Evolutionary conservation across 306 rosid genomes (phyloP).

Genomic region (Sesbania bispinosa): DNA sequence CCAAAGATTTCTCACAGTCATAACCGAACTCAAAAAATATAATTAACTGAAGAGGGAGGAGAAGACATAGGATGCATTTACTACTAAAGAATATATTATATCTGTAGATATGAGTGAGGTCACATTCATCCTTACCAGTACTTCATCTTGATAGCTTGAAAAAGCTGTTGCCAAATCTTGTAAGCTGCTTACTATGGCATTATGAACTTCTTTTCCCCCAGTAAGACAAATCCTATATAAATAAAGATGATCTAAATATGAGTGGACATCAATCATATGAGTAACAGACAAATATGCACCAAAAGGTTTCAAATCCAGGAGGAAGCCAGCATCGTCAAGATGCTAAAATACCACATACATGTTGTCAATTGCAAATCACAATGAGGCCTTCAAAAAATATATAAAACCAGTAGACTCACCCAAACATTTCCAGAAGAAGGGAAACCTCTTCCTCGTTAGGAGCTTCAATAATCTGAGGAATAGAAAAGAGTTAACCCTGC

Average conservation of each 20-base stretch:
- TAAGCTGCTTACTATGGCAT: slow-evolving; percentile 92
- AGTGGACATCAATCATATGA: not conserved
- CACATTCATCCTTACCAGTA: slow-evolving; percentile 65
- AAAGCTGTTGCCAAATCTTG: slow-evolving; percentile 86
- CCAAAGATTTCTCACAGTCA: slow-evolving; percentile 17
- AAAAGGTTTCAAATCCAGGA: slow-evolving; percentile 8
- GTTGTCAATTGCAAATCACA: slow-evolving; percentile 22
- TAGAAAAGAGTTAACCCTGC: slow-evolving; percentile 60
- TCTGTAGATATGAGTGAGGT: not conserved
- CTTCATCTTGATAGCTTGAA: slow-evolving; percentile 90
- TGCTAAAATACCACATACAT: slow-evolving; percentile 11
- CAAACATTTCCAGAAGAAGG: slow-evolving; percentile 89
- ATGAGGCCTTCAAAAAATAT: slow-evolving; percentile 2
- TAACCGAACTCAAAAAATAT: not conserved
- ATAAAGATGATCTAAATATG: not conserved
- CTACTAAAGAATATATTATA: not conserved
- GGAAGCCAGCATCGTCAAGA: slow-evolving; percentile 1
- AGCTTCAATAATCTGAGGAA: slow-evolving; percentile 91
- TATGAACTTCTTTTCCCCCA: slow-evolving; percentile 92
- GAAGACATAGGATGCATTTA: not conserved
- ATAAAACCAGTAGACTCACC: slow-evolving; percentile 53
- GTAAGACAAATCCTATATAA: slow-evolving; percentile 75
- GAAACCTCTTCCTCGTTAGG: slow-evolving; percentile 93
- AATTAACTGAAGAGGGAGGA: not conserved
- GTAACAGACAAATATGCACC: not conserved